Percentiles rank a stretch among this genome's conserved stretches.
phyloP scores from a whole-genome alignment of 1,139 yeast species.

The Pichia sp. region DNA sequence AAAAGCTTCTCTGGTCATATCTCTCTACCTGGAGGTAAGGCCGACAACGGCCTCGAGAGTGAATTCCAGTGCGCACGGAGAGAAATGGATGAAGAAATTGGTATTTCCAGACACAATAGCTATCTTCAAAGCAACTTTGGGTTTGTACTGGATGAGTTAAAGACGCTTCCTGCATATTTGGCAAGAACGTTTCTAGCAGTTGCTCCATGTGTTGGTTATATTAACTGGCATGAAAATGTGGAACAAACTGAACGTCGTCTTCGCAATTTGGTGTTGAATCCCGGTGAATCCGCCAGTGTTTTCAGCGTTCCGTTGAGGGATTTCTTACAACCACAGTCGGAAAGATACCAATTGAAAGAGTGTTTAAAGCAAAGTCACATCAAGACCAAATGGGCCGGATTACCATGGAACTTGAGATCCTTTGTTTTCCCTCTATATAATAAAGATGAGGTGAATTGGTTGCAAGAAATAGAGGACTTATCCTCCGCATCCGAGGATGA shows the following conservation, averaged over 20 bases:
- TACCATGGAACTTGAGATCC: constrained; percentile 58
- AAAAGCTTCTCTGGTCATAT: constrained; percentile 81
- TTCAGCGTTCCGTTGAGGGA: constrained; percentile 65
- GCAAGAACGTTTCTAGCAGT: constrained; percentile 79
- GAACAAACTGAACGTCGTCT: constrained; percentile 24
- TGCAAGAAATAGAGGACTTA: constrained; percentile 50
- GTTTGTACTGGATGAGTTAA: constrained; percentile 48
- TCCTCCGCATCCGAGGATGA: constrained; percentile 48
- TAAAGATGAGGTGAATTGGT: constrained; percentile 53
- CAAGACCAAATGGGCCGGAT: constrained; percentile 58
- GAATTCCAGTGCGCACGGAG: constrained; percentile 72
- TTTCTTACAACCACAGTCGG: constrained; percentile 38
- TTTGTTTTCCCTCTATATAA: constrained; percentile 53
- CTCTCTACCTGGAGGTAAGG: constrained; percentile 85
- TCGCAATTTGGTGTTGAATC: constrained; percentile 39
- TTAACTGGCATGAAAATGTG: constrained; percentile 31
- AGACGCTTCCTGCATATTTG: constrained; percentile 64
- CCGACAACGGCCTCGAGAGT: constrained; percentile 57
- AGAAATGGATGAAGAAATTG: constrained; percentile 84
- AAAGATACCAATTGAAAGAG: constrained; percentile 33
- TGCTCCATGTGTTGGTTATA: constrained; percentile 70
- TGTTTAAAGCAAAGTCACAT: constrained; percentile 38
- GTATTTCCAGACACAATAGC: constrained; percentile 48
- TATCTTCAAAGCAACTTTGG: constrained; percentile 40
- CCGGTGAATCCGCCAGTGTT: constrained; percentile 64